Base-by-base conservation (phyloP, 2,329 filamentous ascomycete species). In the Aspergillus fructus region DNA sequence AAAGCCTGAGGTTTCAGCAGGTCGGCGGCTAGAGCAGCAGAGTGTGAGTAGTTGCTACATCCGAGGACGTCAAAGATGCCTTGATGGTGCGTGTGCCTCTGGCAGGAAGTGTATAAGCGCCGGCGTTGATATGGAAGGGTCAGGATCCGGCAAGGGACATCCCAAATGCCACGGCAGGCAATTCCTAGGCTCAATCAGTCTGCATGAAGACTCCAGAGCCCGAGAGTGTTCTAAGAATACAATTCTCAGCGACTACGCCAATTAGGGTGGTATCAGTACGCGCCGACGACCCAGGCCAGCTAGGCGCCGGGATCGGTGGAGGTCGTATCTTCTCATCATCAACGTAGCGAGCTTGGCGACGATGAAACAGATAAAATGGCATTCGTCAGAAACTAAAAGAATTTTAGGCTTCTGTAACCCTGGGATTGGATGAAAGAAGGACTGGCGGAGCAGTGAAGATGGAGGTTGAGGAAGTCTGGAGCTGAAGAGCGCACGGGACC, bases 181-280 rank as follows among this genome's bases (percentile, higher is more conserved):
- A 55, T 49, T 49, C 21, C 42, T 40, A 39, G 37, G 37, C 24
- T 41, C 39, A 48, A 24, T 34, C 40, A 55, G 42, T 24, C 27
- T 53, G 53, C 53, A 57, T 60, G 57, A 59, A 64, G 62, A 61
- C 63, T 62, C 67, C 59, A 66, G 50, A 42, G 19, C 8, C 49
- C 49, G 30, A 45, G 45, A 41, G 50, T 59, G 60, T 68, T 67
- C 65, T 68, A 66, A 68, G 65, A 63, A 63, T 62, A 62, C 46
- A 58, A 50, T 43, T 39, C 23, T 52, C 53, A 53, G 59, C 53
- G 27, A 30, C 27, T 30, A 30, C 27, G 27, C 27, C 27, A 37
- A 49, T 56, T 49, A 49, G 55, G 55, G 47, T 60, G 56, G 61
- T 62, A 58, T 58, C 63, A 67, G 66, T 68, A 69, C 61, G 68